Evolutionary conservation across 2,329 filamentous ascomycete species (phyloP), one percentile per base, ranked within the genome.

Genomic region (Leptographium flavum): DNA sequence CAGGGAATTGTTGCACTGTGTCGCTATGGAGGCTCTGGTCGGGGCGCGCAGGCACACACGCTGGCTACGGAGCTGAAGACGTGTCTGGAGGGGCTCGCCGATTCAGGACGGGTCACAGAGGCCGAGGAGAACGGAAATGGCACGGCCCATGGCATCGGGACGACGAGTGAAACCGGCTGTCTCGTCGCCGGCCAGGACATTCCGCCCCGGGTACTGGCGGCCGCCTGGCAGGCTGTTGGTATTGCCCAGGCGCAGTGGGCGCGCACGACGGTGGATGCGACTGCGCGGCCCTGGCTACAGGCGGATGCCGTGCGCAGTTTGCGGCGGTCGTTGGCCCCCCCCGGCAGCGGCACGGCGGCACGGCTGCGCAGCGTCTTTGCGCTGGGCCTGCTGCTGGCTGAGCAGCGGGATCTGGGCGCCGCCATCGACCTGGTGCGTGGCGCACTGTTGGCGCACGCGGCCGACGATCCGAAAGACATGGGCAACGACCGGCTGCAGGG

Each of bases 181-280:
- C n/a, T n/a, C n/a, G n/a, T n/a, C n/a, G n/a, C n/a, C 5, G 45
- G 37, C n/a, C 38, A 38, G 10, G 45, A 50, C 38, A 45, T 90
- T 4, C 67, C 78, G 27, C 71, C 76, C 5, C 67, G 69, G 22
- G 70, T 79, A 13, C 64, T 90, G 45, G 81, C 82, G 3, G 63
- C 79, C 47, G 76, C 84, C 22, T 93, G 90, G 73, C 79, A 87
- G 55, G 84, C 86, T 8, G 81, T 96, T 50, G 92, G 90, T 1
- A 70, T 94, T 45, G 82, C 84, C 14, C 80, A 92, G 53, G 86
- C 88, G 2, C 81, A 90, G 50, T 95, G 87, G 87, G 86, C 88
- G 38, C 76, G 81, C 43, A 71, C 81, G 56, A 94, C 88, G 0
- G 84, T 79, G 47, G 81, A 94, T 51, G 81, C 79, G 22, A 72